Evolutionary conservation across 208 protist genomes (phyloP), one percentile per base, ranked within the genome.

Genomic region (Leishmania braziliensis): DNA sequence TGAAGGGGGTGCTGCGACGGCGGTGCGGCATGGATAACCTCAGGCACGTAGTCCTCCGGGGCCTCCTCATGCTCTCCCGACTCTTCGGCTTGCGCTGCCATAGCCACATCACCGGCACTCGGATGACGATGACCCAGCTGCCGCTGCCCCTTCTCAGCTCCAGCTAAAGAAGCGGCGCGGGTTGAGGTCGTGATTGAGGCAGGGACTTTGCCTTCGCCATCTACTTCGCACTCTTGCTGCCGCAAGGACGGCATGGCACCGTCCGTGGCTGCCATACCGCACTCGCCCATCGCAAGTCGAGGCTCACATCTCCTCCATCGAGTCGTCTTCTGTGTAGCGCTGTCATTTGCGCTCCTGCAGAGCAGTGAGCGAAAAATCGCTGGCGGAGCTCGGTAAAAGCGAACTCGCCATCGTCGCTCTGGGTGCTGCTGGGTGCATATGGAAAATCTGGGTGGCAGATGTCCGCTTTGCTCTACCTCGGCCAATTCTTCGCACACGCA

Each of bases 401-500:
- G 83, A 36, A 68, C 77, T n/a, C 74, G 74, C 39, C 29, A 9
- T 3, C 4, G 53, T 33, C 43, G 51, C 33, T 62, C 33, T 23
- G 6, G 33, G 18, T 77, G 74, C 54, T 36, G 65, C 20, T 78
- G 56, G 29, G 58, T 53, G 69, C 69, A 73, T 9, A 8, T 48
- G 72, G 63, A 88, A 81, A 70, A 79, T 16, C 0, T 53, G 18
- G 6, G 18, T 56, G 18, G 48, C 46, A 69, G 77, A 39, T 75
- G 77, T 3, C 48, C 80, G 23, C 83, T 72, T 1, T 36, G 43
- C 82, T 92, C 88, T 46, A 95, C 79, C 54, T 81, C 86, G 5
- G 85, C 81, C 70, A 97, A 78, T 85, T 97, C 93, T 39, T 53
- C 72, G 10, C 65, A 75, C 66, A 97, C 89, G 66, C 78, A 78